Evolutionary conservation across 495 filamentous ascomycete genomes (phyloP).

Genomic region (Podospora appendiculata): DNA sequence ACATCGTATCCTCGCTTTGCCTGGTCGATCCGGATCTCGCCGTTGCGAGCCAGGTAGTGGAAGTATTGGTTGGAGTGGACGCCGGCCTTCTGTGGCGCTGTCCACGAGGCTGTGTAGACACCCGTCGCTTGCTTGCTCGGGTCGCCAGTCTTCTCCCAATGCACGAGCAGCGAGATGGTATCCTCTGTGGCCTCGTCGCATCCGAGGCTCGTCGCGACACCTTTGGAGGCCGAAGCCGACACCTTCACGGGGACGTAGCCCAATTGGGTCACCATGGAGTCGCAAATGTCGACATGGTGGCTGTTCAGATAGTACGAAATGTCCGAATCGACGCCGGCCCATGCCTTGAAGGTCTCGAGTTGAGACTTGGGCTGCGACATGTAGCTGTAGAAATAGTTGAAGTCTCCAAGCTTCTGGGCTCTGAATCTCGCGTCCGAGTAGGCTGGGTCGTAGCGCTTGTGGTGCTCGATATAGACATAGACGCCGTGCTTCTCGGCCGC

Average conservation of each 20-base stretch:
- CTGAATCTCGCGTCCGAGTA: conserved; percentile 80
- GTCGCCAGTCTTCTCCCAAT: conserved; percentile 71
- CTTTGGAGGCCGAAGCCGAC: conserved; percentile 65
- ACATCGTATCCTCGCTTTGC: conserved; percentile 93
- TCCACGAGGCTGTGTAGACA: conserved; percentile 95
- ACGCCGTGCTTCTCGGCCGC: conserved; percentile 68
- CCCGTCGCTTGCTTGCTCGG: conserved; percentile 65
- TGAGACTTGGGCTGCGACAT: conserved; percentile 93
- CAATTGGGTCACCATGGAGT: conserved; percentile 68
- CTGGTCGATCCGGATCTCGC: conserved; percentile 86
- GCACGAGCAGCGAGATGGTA: conserved; percentile 82
- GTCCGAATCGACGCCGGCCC: conserved; percentile 86
- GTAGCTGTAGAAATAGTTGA: conserved; percentile 97
- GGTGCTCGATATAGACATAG: conserved; percentile 92
- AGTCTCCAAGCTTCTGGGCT: conserved; percentile 71
- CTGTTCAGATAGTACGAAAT: conserved; percentile 94
- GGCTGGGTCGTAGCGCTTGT: conserved; percentile 90
- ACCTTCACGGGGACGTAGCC: conserved; percentile 73
- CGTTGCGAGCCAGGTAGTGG: conserved; percentile 77
- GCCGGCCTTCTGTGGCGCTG: conserved; percentile 81
- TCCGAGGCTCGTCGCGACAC: conserved; percentile 63
- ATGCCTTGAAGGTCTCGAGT: conserved; percentile 92
- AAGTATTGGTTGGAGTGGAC: conserved; percentile 96
- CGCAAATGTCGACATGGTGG: conserved; percentile 86
- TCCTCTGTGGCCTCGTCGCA: conserved; percentile 79